Percentiles rank a stretch among this genome's conserved stretches.
Evolutionary conservation across 768 basidiomycete genomes (phyloP).

Genomic region (Mycena floridula): DNA sequence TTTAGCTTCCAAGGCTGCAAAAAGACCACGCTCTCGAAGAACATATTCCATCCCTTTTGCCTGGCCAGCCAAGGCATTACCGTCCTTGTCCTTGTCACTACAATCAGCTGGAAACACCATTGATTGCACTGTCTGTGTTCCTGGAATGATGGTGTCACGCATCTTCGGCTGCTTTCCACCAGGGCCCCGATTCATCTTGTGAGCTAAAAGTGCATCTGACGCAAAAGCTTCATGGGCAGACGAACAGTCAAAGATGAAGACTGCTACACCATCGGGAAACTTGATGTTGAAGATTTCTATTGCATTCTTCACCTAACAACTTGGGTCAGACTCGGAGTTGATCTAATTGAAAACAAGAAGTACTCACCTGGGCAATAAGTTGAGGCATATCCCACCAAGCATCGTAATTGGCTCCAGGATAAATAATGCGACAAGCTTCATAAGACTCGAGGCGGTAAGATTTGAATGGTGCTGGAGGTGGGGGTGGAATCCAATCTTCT

Average conservation of each 20-base stretch:
- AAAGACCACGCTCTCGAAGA: constrained; percentile 11
- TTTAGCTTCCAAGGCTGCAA: constrained; percentile 2
- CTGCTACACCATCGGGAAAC: constrained; percentile 10
- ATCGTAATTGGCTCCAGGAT: constrained; percentile 17
- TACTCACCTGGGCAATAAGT: constrained; percentile 13
- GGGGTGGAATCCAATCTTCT: too few relatives aligned
- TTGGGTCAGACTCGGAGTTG: too few relatives aligned
- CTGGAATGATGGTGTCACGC: constrained; percentile 13
- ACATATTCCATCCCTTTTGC: constrained; percentile 17
- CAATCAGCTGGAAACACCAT: constrained; percentile 10
- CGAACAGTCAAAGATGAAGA: constrained; percentile 21
- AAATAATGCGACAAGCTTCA: constrained; percentile 15
- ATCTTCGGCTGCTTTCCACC: constrained; percentile 17
- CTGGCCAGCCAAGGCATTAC: too few relatives aligned
- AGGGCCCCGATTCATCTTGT: constrained; percentile 18
- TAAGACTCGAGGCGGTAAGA: constrained; percentile 1
- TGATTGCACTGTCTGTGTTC: constrained; percentile 7
- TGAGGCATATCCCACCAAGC: constrained; percentile 18
- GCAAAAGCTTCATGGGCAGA: constrained; percentile 18
- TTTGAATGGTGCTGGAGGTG: too few relatives aligned
- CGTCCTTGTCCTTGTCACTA: constrained; percentile 4
- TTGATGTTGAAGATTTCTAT: constrained; percentile 16
- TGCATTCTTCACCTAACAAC: too few relatives aligned
- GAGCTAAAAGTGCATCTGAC: constrained; percentile 17
- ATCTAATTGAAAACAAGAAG: too few relatives aligned